phyloP scores from a whole-genome alignment of 257 asterid species.

The Fraxinus pennsylvanica region DNA sequence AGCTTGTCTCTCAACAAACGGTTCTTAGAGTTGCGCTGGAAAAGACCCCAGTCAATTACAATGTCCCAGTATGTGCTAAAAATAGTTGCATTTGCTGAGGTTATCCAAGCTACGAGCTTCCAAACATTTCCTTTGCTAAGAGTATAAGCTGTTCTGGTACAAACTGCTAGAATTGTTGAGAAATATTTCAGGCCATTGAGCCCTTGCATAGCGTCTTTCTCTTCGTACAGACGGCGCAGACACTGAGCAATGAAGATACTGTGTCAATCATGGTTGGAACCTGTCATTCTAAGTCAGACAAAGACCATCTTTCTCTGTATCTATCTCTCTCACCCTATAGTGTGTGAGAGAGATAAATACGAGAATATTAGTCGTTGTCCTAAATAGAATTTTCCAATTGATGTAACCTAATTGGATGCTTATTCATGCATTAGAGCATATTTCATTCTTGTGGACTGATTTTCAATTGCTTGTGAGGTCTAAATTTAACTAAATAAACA shows the following conservation, averaged over 20 bases:
- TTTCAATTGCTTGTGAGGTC: too few species aligned
- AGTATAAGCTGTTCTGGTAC: constrained; percentile 47
- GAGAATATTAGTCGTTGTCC: too few species aligned
- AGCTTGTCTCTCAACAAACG: constrained; percentile 65
- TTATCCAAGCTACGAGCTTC: constrained; percentile 41
- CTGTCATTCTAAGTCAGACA: background rate
- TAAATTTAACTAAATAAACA: too few species aligned
- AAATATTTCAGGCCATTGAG: constrained; percentile 54
- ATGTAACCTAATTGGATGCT: too few species aligned
- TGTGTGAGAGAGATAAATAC: too few species aligned
- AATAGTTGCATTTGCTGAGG: constrained; percentile 43
- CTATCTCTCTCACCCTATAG: too few species aligned
- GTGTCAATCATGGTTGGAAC: background rate
- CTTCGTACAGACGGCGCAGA: constrained; percentile 52
- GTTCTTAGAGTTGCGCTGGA: constrained; percentile 48
- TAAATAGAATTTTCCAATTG: too few species aligned
- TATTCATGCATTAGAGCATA: too few species aligned
- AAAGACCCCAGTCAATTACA: constrained; percentile 64
- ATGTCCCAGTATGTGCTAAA: constrained; percentile 58
- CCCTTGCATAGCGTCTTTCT: constrained; percentile 53
- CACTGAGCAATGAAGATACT: constrained; percentile 36
- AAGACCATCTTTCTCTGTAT: background rate
- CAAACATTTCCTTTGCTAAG: constrained; percentile 35
- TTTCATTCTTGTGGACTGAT: too few species aligned
- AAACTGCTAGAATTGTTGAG: constrained; percentile 48